These are phyloP conservation scores for Xylaria sp. DNA, from an alignment of 495 filamentous ascomycete species.

Conservation along the genomic window DNA sequence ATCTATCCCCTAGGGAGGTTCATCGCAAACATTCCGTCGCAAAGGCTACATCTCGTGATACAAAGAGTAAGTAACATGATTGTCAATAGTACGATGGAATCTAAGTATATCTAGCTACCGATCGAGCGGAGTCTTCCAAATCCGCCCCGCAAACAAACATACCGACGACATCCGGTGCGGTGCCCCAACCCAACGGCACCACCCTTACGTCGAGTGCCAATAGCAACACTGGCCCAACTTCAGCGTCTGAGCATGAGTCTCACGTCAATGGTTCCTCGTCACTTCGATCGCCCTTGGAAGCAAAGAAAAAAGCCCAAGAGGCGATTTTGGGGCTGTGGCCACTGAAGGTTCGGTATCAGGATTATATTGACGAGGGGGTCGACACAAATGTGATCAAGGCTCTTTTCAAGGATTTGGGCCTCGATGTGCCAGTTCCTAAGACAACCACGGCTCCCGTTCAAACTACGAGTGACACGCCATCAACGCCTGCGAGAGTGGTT, in stretches of 20 bases:
- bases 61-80: slow-evolving; percentile 33
- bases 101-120: slow-evolving; percentile 31
- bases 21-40: slow-evolving; percentile 41
- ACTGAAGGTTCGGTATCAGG: slow-evolving; percentile 69
- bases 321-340: slow-evolving; percentile 70
- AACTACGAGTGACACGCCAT: slow-evolving; percentile 7
- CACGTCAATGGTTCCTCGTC: background rate
- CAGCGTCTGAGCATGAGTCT: background rate
- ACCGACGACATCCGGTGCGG: background rate
- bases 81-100: background rate
- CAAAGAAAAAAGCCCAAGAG: slow-evolving; percentile 70
- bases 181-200: background rate
- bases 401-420: slow-evolving; percentile 71
- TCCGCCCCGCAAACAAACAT: background rate
- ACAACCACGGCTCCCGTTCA: slow-evolving; percentile 11
- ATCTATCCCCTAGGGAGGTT: slow-evolving; percentile 55
- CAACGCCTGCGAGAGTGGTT: background rate
- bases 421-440: slow-evolving; percentile 53
- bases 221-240: background rate
- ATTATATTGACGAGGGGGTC: slow-evolving; percentile 76
- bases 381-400: slow-evolving; percentile 64
- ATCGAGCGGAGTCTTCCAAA: slow-evolving; percentile 6
- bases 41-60: slow-evolving; percentile 30
- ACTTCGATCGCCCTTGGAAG: slow-evolving; percentile 49
- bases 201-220: background rate